phyloP scores from a whole-genome alignment of 768 basidiomycete genomes.

The Paxillus rubicundulus region DNA sequence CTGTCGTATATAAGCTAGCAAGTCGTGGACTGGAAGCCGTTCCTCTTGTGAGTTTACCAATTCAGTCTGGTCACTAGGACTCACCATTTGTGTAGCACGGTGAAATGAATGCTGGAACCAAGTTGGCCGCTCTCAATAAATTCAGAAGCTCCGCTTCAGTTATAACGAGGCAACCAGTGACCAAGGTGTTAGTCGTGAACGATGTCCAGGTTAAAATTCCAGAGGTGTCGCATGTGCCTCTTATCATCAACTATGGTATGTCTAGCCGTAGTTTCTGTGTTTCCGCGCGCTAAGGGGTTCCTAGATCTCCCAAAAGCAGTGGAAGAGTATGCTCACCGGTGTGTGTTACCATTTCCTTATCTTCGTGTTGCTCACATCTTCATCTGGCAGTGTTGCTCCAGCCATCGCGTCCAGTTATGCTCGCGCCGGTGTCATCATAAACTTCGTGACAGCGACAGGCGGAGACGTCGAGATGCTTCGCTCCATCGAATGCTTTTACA shows the following conservation, averaged over 20 bases:
- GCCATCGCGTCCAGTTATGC: slow-evolving; percentile 82
- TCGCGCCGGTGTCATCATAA: slow-evolving; percentile 89
- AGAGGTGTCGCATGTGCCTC: slow-evolving; percentile 85
- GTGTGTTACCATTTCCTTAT: slow-evolving; percentile 9
- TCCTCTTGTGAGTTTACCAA: slow-evolving; percentile 65
- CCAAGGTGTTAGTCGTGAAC: slow-evolving; percentile 86
- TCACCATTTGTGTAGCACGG: slow-evolving; percentile 57
- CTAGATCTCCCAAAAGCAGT: slow-evolving; percentile 90
- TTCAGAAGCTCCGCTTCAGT: slow-evolving; percentile 59
- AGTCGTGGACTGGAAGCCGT: slow-evolving; percentile 84
- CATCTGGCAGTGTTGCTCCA: slow-evolving; percentile 63
- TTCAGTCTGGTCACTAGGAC: not conserved
- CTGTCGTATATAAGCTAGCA: slow-evolving; percentile 87
- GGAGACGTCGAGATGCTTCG: slow-evolving; percentile 98
- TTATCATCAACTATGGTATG: slow-evolving; percentile 93
- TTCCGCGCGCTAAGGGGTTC: slow-evolving; percentile 10
- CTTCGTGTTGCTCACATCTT: slow-evolving; percentile 7
- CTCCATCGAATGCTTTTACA: slow-evolving; percentile 98
- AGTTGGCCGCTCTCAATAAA: slow-evolving; percentile 80
- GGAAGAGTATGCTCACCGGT: slow-evolving; percentile 97
- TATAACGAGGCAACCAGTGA: slow-evolving; percentile 61
- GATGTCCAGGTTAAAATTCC: slow-evolving; percentile 90
- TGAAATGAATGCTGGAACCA: slow-evolving; percentile 87
- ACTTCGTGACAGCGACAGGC: slow-evolving; percentile 96
- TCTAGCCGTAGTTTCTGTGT: not conserved